A percentile compares a stretch with the other conserved stretches of the same genome.
Evolutionary conservation across 257 asterid species (phyloP).

Genomic region (Fraxinus pennsylvanica): DNA sequence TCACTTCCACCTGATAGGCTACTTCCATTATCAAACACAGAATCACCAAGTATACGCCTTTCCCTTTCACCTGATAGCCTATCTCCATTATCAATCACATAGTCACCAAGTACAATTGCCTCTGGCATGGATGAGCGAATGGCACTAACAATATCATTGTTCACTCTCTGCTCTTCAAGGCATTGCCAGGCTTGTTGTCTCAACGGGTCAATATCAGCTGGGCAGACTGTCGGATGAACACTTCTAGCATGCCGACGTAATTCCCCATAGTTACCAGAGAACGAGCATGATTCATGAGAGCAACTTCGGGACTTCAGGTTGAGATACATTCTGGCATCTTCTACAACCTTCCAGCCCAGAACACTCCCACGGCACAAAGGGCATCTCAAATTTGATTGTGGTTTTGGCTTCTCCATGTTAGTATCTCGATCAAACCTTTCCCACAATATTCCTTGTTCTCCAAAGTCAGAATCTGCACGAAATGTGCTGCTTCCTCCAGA

Average conservation of each 20-base stretch:
- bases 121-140: conserved; percentile 83
- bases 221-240: conserved; percentile 79
- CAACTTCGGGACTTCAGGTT: conserved; percentile 72
- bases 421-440: conserved; percentile 34
- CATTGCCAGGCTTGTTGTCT: conserved; percentile 80
- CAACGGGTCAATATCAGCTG: conserved; percentile 78
- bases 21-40: conserved; percentile 44
- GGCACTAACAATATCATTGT: conserved; percentile 78
- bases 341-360: conserved; percentile 74
- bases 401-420: conserved; percentile 37
- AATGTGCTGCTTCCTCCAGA: conserved; percentile 24
- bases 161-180: conserved; percentile 76
- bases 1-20: conserved; percentile 40
- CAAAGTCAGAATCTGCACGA: conserved; percentile 16
- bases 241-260: conserved; percentile 82
- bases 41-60: conserved; percentile 39
- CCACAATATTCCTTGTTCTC: conserved; percentile 20
- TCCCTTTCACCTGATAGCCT: conserved; percentile 39
- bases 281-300: conserved; percentile 74
- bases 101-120: conserved; percentile 72
- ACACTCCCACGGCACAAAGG: conserved; percentile 87
- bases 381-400: conserved; percentile 55
- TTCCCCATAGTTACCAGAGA: conserved; percentile 67
- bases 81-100: conserved; percentile 46
- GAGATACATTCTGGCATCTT: conserved; percentile 76